Conservation (phyloP, 2,329 filamentous ascomycete genomes). For the Cercospora sp. region DNA sequence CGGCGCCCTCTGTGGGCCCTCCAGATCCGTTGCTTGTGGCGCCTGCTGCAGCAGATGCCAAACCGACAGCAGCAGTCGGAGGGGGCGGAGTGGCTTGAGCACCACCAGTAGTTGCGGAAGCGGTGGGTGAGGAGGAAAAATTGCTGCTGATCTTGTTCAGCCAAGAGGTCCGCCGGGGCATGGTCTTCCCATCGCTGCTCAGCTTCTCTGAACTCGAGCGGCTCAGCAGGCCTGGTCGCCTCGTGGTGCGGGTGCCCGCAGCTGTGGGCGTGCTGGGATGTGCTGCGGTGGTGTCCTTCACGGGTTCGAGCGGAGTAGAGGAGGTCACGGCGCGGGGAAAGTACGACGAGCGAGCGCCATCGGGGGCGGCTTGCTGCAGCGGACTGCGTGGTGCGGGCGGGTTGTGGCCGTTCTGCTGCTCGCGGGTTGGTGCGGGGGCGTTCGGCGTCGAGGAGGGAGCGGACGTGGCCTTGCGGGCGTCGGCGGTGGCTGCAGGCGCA, state of each 20-base stretch:
- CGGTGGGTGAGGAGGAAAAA: constrained; percentile 59
- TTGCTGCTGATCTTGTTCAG: constrained; percentile 91
- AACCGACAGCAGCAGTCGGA: not conserved
- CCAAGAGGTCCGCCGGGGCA: constrained; percentile 72
- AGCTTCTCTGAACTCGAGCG: constrained; percentile 44
- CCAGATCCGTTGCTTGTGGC: not conserved
- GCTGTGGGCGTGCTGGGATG: constrained; percentile 26
- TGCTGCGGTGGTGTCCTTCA: constrained; percentile 28
- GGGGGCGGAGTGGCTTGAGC: not conserved
- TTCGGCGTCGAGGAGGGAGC: constrained; percentile 11
- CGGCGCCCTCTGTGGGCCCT: constrained; percentile 36
- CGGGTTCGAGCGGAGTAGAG: constrained; percentile 23
- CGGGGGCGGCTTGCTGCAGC: constrained; percentile 10
- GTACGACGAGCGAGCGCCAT: constrained; percentile 18
- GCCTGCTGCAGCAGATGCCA: not conserved
- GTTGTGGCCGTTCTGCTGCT: not conserved
- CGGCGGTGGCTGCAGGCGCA: not conserved
- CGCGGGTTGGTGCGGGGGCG: constrained; percentile 3
- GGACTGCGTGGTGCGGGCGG: constrained; percentile 9
- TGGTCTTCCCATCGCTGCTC: constrained; percentile 29
- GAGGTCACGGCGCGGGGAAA: constrained; percentile 30
- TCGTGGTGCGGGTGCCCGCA: constrained; percentile 16
- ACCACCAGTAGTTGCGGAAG: not conserved
- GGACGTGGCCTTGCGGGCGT: constrained; percentile 10
- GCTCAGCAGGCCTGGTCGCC: constrained; percentile 46